Percentiles rank a stretch among this genome's conserved stretches.
Evolutionary conservation across 768 basidiomycete genomes (phyloP).

Genomic region (Pleurotus pulmonarius): DNA sequence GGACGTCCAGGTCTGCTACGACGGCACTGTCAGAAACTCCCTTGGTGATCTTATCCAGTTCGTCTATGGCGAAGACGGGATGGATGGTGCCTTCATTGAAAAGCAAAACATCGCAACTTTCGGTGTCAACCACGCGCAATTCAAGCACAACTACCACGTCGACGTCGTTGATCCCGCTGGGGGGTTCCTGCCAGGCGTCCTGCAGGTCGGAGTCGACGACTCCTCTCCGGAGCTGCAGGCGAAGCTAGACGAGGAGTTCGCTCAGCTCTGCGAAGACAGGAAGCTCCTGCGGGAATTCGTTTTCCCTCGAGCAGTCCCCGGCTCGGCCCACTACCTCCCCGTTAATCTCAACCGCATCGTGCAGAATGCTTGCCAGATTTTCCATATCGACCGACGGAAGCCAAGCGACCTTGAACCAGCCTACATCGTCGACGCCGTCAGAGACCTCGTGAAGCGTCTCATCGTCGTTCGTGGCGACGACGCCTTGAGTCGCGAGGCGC

Average conservation of each 20-base stretch:
- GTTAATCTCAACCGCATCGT: conserved; percentile 95
- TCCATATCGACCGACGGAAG: conserved; percentile 93
- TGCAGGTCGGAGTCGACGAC: conserved; percentile 88
- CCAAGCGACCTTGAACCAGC: conserved; percentile 89
- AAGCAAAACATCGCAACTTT: conserved; percentile 92
- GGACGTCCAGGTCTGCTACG: conserved; percentile 96
- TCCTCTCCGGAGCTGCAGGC: conserved; percentile 79
- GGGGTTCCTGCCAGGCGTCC: conserved; percentile 73
- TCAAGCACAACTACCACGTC: conserved; percentile 91
- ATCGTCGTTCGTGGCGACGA: conserved; percentile 89
- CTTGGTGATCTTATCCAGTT: conserved; percentile 96
- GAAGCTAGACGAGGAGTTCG: conserved; percentile 69
- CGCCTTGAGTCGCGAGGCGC: conserved; percentile 67
- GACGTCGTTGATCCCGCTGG: conserved; percentile 84
- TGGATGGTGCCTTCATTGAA: conserved; percentile 98
- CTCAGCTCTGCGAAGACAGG: conserved; percentile 73
- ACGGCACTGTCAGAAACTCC: conserved; percentile 97
- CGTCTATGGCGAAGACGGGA: conserved; percentile 97
- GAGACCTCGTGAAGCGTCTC: conserved; percentile 70
- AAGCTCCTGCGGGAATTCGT: conserved; percentile 73
- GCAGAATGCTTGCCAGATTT: conserved; percentile 93
- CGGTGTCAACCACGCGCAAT: conserved; percentile 73
- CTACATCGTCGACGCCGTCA: conserved; percentile 80
- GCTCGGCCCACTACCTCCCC: conserved; percentile 79
- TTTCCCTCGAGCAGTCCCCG: conserved; percentile 73